A percentile compares a stretch with the other conserved stretches of the same genome.
phyloP scores from a whole-genome alignment of 352 stramenopile genomes.

The Pythium monospermum region DNA sequence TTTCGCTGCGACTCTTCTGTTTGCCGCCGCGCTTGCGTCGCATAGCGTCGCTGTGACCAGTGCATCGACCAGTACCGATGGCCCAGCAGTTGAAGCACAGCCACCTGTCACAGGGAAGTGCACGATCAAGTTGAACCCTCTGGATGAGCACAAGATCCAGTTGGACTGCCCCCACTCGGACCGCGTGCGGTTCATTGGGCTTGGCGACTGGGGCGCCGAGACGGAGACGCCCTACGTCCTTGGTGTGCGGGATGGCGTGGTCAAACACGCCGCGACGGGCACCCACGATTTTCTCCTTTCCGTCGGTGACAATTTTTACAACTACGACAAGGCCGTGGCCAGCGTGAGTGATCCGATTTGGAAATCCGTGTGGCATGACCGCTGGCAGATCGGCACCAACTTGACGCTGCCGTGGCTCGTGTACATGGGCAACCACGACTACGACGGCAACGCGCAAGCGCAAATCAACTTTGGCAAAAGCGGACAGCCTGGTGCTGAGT shows the following conservation, averaged over 20 bases:
- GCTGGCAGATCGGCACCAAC: conserved; percentile 16
- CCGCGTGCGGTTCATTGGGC: conserved; percentile 28
- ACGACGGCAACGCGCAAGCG: conserved; percentile 21
- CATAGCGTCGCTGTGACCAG: too few relatives aligned
- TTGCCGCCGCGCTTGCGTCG: too few relatives aligned
- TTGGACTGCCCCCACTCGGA: conserved; percentile 14
- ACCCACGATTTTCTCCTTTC: conserved; percentile 33
- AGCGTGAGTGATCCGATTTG: conserved; percentile 25
- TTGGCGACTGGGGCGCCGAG: conserved; percentile 35
- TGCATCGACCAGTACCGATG: too few relatives aligned
- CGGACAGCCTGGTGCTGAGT: conserved; percentile 18
- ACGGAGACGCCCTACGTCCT: conserved; percentile 20
- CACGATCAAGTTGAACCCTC: conserved; percentile 2
- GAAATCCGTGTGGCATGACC: conserved; percentile 29
- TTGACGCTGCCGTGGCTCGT: conserved; percentile 23
- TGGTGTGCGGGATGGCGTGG: conserved; percentile 28
- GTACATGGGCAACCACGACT: conserved; percentile 26
- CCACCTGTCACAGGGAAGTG: too few relatives aligned
- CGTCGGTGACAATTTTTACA: conserved; percentile 45
- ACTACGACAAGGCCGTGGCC: conserved; percentile 28
- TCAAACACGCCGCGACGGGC: conserved; percentile 18
- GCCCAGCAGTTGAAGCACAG: too few relatives aligned
- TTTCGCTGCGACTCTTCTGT: too few relatives aligned
- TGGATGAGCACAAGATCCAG: conserved; percentile 11
- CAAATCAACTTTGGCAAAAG: conserved; percentile 24